Evolutionary conservation across 257 asterid genomes (phyloP), one percentile per base, ranked within the genome.

Genomic region (Solanum virginianum): DNA sequence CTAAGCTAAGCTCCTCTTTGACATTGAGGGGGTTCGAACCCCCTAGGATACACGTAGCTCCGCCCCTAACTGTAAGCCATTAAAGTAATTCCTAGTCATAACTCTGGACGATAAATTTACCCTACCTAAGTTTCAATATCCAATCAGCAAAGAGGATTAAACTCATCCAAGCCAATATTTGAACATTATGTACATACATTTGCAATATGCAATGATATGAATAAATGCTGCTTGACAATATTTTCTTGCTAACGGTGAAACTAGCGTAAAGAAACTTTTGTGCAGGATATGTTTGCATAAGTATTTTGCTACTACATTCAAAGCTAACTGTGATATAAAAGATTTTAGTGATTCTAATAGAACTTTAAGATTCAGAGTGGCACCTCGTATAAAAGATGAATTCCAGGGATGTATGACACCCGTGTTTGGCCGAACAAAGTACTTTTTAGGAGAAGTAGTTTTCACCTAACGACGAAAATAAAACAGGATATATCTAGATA

Each of bases 381-480:
- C 85, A 95, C 98, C 98, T 94, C 98, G 90, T 85, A 94, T 93
- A 83, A 91, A 72, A 85, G 93, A 93, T 14, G 94, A 89, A 86
- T 91, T 98, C 95, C 92, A 88, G 22, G 98, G 98, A 74, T 88
- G 90, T 83, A 95, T 85, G 9, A 95, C 91, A 43, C 96, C 98
- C 5, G 92, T 88, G 90, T 95, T 93, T 82, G 98, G 98, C 55
- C 98, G 92, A 80, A 95, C 98, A 87, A 90, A 95, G 83, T 94
- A 95, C 88, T 93, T 95, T 91, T 92, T 93, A 8, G 98, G 98
- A 56, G 98, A 91, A 26, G 98, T 95, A 68, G 98, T 95, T 90
- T 95, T 95, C 84, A 95, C 97, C 98, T 95, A 84, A 69, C 83
- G n/a, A 83, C 24, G 2, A 24, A 41, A 62, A 68, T 53, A 62